A percentile compares a stretch with the other conserved stretches of the same genome.
phyloP scores from a whole-genome alignment of 176 grass and related monocot genomes.

The Raddia guianensis region DNA sequence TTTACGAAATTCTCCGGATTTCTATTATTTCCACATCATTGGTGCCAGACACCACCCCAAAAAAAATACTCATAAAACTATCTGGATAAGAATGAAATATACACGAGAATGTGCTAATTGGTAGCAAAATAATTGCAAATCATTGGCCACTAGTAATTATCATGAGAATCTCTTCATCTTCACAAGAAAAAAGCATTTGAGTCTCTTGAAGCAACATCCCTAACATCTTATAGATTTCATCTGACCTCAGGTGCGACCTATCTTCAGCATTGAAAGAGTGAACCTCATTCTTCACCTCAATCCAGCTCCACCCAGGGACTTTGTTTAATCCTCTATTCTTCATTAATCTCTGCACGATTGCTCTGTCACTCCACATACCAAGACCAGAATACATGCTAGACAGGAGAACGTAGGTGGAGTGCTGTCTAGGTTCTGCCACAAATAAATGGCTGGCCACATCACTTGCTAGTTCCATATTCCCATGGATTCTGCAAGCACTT shows the following conservation, averaged over 20 bases:
- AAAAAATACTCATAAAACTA: conserved; percentile 3
- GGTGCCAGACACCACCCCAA: neutral
- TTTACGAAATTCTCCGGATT: neutral
- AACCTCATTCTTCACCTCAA: conserved; percentile 59
- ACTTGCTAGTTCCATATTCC: conserved; percentile 60
- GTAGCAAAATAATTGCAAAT: neutral
- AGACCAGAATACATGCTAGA: conserved; percentile 61
- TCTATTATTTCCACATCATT: neutral
- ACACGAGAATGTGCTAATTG: neutral
- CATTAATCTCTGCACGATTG: conserved; percentile 63
- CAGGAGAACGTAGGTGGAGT: conserved; percentile 71
- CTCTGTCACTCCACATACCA: conserved; percentile 71
- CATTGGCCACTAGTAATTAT: conserved; percentile 23
- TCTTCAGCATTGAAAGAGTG: conserved; percentile 76
- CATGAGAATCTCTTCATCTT: conserved; percentile 25
- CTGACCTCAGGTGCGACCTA: conserved; percentile 46
- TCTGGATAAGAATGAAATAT: conserved; percentile 20
- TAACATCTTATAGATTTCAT: conserved; percentile 56
- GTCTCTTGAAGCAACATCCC: conserved; percentile 42
- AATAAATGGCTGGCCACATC: conserved; percentile 51
- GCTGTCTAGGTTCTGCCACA: conserved; percentile 48
- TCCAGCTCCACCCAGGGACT: conserved; percentile 83
- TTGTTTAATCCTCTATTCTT: conserved; percentile 64
- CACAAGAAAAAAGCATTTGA: conserved; percentile 13
- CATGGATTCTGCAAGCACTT: conserved; percentile 63